Conservation (phyloP, 148 eudicot species). For the Suaeda aralocaspica region DNA sequence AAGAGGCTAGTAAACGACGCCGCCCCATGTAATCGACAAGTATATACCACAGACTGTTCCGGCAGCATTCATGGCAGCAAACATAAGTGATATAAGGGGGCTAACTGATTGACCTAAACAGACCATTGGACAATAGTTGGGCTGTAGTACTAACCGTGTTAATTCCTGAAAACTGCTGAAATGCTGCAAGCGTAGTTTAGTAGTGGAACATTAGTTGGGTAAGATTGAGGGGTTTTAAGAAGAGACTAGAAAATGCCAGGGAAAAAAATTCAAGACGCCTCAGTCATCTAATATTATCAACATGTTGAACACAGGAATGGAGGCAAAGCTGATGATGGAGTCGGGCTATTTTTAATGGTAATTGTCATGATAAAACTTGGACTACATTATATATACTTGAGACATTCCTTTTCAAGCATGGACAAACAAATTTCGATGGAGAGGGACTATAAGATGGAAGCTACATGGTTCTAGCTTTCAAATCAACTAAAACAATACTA, state of each 20-base stretch:
- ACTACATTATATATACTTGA: too few relatives aligned
- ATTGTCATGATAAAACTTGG: too few relatives aligned
- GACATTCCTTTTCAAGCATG: too few relatives aligned
- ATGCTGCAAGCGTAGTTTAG: constrained; percentile 44
- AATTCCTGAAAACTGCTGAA: constrained; percentile 87
- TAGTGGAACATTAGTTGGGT: neutral
- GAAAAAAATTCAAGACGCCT: neutral
- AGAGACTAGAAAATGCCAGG: too few relatives aligned
- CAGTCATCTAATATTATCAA: too few relatives aligned
- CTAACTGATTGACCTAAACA: constrained; percentile 75
- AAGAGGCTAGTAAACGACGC: constrained; percentile 54
- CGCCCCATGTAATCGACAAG: constrained; percentile 77
- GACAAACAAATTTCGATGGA: too few relatives aligned
- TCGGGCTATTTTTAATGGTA: too few relatives aligned
- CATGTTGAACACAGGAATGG: too few relatives aligned
- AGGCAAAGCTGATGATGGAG: too few relatives aligned
- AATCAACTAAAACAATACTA: too few relatives aligned
- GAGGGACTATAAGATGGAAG: too few relatives aligned
- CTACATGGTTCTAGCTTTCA: too few relatives aligned
- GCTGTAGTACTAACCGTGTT: constrained; percentile 96
- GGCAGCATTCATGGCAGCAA: constrained; percentile 71
- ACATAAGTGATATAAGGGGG: constrained; percentile 70
- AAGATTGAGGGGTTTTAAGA: neutral
- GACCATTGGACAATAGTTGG: constrained; percentile 96
- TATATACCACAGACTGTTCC: constrained; percentile 79